Conservation (phyloP, 305 asterid species). For the Stenogyne calaminthoides region DNA sequence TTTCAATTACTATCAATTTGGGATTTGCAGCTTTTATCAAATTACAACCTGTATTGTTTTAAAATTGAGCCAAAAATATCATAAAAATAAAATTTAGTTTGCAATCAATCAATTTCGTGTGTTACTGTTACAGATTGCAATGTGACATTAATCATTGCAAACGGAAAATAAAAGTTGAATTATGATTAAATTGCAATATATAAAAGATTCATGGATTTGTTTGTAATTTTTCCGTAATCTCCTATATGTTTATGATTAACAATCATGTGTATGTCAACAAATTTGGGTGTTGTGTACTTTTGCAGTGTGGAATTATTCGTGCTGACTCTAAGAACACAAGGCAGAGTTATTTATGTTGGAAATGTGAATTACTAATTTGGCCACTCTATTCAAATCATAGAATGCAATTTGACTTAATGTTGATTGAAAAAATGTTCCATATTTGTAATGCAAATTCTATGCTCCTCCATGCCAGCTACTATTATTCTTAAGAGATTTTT, state of each 20-base stretch:
- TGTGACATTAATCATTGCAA: not conserved
- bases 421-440: not conserved
- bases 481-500: too few relatives aligned
- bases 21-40: too few relatives aligned
- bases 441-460: not conserved
- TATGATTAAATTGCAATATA: not conserved
- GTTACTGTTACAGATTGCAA: too few relatives aligned
- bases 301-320: conserved; percentile 41
- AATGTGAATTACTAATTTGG: not conserved
- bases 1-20: not conserved
- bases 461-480: not conserved
- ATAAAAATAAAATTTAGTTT: too few relatives aligned
- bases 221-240: not conserved
- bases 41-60: too few relatives aligned
- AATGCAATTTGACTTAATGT: too few relatives aligned
- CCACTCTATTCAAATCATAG: not conserved
- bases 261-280: not conserved
- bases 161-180: not conserved
- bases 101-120: too few relatives aligned
- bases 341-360: not conserved
- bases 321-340: conserved; percentile 22
- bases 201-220: not conserved
- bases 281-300: not conserved
- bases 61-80: too few relatives aligned
- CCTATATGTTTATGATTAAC: not conserved